Evolutionary conservation across 1,284 basidiomycete species (phyloP).

Genomic region (Naganishia cerealis): DNA sequence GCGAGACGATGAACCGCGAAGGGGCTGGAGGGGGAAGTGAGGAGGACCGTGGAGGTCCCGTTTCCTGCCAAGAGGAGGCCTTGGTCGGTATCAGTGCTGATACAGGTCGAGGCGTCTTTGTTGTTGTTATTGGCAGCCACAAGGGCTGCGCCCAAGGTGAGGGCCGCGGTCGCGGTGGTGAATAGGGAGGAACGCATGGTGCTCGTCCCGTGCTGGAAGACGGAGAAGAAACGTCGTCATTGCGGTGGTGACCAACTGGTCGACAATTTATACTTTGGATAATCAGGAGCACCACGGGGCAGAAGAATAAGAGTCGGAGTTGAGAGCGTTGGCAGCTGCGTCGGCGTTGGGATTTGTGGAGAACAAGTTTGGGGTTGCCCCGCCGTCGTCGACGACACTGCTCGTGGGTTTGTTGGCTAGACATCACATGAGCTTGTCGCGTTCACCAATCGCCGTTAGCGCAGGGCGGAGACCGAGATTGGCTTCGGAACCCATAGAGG

Average conservation of each 20-base stretch:
- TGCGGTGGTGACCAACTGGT: neutral
- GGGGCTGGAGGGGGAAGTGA: slow-evolving; percentile 14
- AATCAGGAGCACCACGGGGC: neutral
- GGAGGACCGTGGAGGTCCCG: slow-evolving; percentile 10
- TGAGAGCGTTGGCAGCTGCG: neutral
- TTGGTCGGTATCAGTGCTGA: neutral
- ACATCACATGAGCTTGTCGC: neutral
- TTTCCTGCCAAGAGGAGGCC: neutral
- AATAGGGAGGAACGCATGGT: neutral
- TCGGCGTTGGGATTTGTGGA: neutral
- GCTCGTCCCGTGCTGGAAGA: neutral
- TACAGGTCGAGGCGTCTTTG: neutral
- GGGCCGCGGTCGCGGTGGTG: neutral
- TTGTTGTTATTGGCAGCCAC: neutral
- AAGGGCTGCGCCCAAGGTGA: neutral
- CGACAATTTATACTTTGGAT: neutral
- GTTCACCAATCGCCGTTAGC: neutral
- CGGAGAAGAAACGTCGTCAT: neutral
- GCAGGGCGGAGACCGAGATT: too few species aligned
- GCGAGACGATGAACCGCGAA: slow-evolving; percentile 60
- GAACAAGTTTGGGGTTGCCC: too few species aligned
- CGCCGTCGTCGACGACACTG: too few species aligned
- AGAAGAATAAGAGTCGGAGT: neutral
- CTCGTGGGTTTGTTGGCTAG: too few species aligned
- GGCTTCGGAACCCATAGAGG: too few species aligned